Conservation (phyloP, 805 yeast species). For the Barnettozyma sucrosica region DNA sequence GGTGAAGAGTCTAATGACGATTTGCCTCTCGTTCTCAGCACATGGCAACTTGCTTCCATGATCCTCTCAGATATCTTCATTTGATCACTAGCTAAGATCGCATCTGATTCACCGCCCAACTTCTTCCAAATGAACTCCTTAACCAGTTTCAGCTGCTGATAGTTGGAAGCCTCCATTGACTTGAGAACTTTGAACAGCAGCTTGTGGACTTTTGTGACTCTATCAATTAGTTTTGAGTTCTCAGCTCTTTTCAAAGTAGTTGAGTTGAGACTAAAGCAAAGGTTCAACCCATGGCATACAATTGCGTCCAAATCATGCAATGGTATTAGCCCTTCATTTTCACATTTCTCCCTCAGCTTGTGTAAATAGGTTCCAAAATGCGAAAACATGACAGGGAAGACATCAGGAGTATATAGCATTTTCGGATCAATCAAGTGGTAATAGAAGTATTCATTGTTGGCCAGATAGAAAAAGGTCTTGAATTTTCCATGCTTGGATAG, state of each 20-base stretch:
- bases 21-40: background rate
- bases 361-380: background rate
- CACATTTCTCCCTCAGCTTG: background rate
- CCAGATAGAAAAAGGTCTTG: background rate
- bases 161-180: background rate
- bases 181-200: background rate
- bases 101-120: background rate
- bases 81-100: background rate
- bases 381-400: background rate
- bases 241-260: background rate
- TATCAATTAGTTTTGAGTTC: background rate
- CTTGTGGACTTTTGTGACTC: background rate
- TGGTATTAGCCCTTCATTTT: background rate
- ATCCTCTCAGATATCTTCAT: background rate
- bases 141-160: background rate
- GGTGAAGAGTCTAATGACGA: background rate
- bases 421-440: slow-evolving; percentile 11
- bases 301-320: background rate
- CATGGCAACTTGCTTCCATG: background rate
- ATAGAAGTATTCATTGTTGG: slow-evolving; percentile 6
- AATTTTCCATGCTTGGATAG: background rate
- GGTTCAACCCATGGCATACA: slow-evolving; percentile 3
- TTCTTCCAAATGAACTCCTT: background rate
- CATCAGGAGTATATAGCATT: background rate
- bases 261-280: slow-evolving; percentile 4